Percentiles rank a stretch among this genome's conserved stretches.
Evolutionary conservation across 768 basidiomycete genomes (phyloP).

Genomic region (Pisolithus orientalis): DNA sequence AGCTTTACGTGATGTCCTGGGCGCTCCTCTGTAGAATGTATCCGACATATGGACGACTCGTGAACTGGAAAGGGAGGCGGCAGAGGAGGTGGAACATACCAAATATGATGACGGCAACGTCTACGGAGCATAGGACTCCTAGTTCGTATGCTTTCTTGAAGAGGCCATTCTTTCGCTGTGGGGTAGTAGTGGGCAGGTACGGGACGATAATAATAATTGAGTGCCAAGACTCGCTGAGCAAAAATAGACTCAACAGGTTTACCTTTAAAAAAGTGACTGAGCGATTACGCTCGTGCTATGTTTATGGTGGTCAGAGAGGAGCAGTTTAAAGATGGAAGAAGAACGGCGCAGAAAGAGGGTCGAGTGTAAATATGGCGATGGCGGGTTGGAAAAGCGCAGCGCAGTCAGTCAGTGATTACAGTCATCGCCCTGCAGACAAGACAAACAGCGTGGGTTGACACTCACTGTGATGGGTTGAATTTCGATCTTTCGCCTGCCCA

Average conservation of each 20-base stretch:
- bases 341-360: constrained; percentile 8
- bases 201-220: constrained; percentile 31
- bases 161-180: constrained; percentile 80
- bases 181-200: constrained; percentile 6
- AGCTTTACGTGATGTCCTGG: constrained; percentile 76
- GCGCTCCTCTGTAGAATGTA: constrained; percentile 58
- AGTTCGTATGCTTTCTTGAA: constrained; percentile 92
- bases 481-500: constrained; percentile 79
- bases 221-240: constrained; percentile 34
- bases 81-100: constrained; percentile 37
- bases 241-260: constrained; percentile 55
- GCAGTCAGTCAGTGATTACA: constrained; percentile 5
- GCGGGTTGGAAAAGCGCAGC: constrained; percentile 6
- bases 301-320: constrained; percentile 34
- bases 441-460: constrained; percentile 15
- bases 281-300: constrained; percentile 86
- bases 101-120: constrained; percentile 85
- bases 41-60: constrained; percentile 24
- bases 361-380: constrained; percentile 24
- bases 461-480: constrained; percentile 75
- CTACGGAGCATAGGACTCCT: constrained; percentile 84
- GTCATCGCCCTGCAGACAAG: not conserved
- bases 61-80: constrained; percentile 1
- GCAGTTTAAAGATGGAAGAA: constrained; percentile 26
- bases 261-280: constrained; percentile 90